Evolutionary conservation across 257 asterid species (phyloP), one percentile per base, ranked within the genome.

Genomic region (Solanum chiquidenum): DNA sequence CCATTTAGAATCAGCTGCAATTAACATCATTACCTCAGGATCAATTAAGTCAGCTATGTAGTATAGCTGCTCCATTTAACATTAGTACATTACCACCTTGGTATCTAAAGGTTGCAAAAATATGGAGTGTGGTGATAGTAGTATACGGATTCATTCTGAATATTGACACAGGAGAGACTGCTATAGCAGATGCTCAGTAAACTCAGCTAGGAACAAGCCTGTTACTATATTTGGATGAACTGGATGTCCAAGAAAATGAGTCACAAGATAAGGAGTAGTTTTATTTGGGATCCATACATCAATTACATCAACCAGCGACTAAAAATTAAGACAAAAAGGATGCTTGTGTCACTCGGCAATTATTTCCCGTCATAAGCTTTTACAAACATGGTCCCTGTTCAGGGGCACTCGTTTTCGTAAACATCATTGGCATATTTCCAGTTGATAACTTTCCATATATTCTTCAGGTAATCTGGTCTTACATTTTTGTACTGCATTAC

Each of bases 401-500:
- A 89, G 46, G 94, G 87, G 83, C 86, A 89, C 90, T 93, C 97
- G 83, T 90, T 89, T 35, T 93, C 95, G 27, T 91, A 95, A 85
- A 94, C 94, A 31, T 89, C 94, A 84, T 93, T 87, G 16, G 96
- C 97, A 83, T 95, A 95, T 87, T 93, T 95, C 98, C 98, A 95
- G 93, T 95, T 93, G 52, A 95, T 89, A 60, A 95, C 94, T 83
- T 95, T 94, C 98, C 98, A 95, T 89, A 95, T 90, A 79, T 93
- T 95, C 93, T 95, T 95, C 58, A 95, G 90, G 92, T 95, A 95
- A 88, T 94, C 98, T 12, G 95, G 97, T 87, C 91, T 94, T 85
- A 95, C 98, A 88, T 95, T 95, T 89, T 95, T 95, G 98, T 96
- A 95, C 99, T 96, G 98, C 92, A 93, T 83, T 82, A 83, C 21